Evolutionary conservation across 768 basidiomycete genomes (phyloP).

Genomic region (Podaxis mareebaensis): DNA sequence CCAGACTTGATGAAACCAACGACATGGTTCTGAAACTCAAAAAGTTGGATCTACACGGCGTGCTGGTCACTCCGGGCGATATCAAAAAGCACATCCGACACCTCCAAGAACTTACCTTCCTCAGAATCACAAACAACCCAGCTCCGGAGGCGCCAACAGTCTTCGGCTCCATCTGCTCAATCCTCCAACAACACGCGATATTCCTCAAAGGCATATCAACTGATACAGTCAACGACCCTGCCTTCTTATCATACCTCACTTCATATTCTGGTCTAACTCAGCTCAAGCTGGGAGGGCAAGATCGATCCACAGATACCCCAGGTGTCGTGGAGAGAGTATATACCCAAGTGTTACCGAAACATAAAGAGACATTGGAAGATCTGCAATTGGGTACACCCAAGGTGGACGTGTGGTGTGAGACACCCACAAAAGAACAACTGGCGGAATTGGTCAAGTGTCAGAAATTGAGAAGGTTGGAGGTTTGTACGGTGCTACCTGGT

Average conservation of each 20-base stretch:
- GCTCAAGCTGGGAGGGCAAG: neutral
- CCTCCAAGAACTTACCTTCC: neutral
- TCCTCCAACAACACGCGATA: neutral
- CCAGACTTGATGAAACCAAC: neutral
- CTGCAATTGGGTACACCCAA: neutral
- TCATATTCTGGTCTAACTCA: slow-evolving; percentile 1
- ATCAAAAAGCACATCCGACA: neutral
- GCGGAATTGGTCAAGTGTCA: neutral
- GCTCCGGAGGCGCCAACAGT: neutral
- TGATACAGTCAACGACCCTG: neutral
- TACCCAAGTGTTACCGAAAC: neutral
- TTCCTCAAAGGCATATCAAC: slow-evolving; percentile 3
- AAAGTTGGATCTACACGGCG: neutral
- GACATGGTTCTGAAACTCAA: neutral
- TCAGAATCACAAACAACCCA: neutral
- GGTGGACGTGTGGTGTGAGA: neutral
- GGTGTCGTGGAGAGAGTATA: neutral
- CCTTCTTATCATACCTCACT: neutral
- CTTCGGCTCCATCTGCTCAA: neutral
- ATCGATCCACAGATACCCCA: neutral
- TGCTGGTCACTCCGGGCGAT: neutral
- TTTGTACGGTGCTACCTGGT: neutral
- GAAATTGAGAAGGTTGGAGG: neutral
- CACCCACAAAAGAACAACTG: neutral
- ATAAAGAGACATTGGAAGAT: neutral